phyloP scores from a whole-genome alignment of 73 alveolate species.

The Paramecium caudatum region DNA sequence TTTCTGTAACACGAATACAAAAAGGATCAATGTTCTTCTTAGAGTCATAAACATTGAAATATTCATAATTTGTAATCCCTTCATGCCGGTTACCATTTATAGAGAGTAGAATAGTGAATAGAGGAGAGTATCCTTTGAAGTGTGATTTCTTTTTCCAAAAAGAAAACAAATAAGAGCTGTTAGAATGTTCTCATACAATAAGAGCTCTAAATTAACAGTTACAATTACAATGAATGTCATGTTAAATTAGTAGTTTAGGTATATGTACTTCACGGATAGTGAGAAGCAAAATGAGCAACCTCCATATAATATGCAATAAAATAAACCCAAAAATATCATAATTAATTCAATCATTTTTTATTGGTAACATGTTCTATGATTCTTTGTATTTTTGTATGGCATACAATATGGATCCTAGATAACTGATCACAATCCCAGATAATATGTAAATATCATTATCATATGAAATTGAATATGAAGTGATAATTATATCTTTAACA shows the following conservation, averaged over 20 bases:
- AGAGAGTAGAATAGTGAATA: conserved; percentile 22
- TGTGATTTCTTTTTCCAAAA: conserved; percentile 38
- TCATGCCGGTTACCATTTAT: conserved; percentile 9
- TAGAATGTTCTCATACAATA: conserved; percentile 13
- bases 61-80: conserved; percentile 56
- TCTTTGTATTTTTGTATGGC: background rate
- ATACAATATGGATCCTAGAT: background rate
- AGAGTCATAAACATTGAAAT: conserved; percentile 63
- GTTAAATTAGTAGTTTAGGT: background rate
- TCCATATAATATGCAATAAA: conserved; percentile 61
- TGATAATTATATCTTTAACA: background rate
- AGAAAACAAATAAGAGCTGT: conserved; percentile 15
- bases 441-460: background rate
- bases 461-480: background rate
- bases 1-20: conserved; percentile 16
- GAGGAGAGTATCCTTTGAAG: conserved; percentile 47
- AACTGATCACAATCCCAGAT: background rate
- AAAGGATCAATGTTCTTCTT: conserved; percentile 52
- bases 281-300: conserved; percentile 48
- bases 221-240: conserved; percentile 45
- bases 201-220: background rate
- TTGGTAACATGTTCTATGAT: no score
- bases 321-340: conserved; percentile 43
- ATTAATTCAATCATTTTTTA: no score
- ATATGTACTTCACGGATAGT: conserved; percentile 16